Evolutionary conservation across 2,329 filamentous ascomycete species (phyloP).

Genomic region (Colletotrichum lupini): DNA sequence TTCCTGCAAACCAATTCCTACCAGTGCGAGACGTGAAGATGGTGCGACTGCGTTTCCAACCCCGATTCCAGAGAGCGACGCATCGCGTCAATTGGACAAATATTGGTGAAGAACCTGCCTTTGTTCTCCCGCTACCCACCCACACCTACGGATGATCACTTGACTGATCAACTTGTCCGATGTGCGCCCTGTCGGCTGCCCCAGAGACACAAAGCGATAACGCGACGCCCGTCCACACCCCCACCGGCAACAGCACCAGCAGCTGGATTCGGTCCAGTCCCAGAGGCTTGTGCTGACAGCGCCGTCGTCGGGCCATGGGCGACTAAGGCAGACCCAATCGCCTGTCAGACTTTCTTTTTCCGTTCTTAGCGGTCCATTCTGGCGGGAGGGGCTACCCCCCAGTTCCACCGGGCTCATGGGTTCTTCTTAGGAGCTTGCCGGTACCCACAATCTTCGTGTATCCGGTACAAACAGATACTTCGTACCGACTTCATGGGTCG

Average conservation of each 20-base stretch:
- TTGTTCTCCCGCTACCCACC: conserved; percentile 25
- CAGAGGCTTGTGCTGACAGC: conserved; percentile 33
- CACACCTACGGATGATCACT: conserved; percentile 33
- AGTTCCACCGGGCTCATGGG: conserved; percentile 31
- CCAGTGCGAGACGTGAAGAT: background rate
- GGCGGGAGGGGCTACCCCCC: conserved; percentile 35
- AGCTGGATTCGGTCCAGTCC: conserved; percentile 6
- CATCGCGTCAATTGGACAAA: background rate
- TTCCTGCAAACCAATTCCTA: too few species aligned
- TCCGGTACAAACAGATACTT: conserved; percentile 18
- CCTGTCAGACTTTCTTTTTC: conserved; percentile 36
- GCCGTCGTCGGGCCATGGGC: conserved; percentile 23
- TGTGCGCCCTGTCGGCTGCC: conserved; percentile 18
- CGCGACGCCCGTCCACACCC: conserved; percentile 8
- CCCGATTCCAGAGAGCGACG: background rate
- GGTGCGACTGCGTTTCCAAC: background rate
- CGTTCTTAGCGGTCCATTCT: conserved; percentile 37
- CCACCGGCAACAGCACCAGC: conserved; percentile 7
- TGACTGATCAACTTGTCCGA: conserved; percentile 26
- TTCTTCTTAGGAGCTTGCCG: conserved; percentile 20
- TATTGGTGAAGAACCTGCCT: conserved; percentile 15
- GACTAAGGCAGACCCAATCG: conserved; percentile 34
- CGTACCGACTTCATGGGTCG: conserved; percentile 34
- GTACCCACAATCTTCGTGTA: conserved; percentile 11
- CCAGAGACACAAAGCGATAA: conserved; percentile 6